Conservation (phyloP, 176 grass and related monocot genomes). For the Lolium rigidum region DNA sequence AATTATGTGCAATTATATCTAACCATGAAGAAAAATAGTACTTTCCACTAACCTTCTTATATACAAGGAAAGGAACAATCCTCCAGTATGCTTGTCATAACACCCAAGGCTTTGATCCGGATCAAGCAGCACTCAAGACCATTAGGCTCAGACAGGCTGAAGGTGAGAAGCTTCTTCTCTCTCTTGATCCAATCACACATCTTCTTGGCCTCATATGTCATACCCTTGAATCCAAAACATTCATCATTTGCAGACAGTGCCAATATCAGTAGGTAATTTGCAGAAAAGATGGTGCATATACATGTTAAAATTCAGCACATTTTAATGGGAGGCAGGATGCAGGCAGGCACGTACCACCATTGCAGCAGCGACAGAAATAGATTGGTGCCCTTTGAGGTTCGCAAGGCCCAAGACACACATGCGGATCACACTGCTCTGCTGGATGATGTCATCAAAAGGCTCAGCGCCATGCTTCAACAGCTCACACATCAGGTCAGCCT, state of each 20-base stretch:
- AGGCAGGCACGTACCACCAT: slow-evolving; percentile 20
- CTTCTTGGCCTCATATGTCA: neutral
- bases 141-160: neutral
- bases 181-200: slow-evolving; percentile 10
- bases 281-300: neutral
- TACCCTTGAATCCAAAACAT: neutral
- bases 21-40: too few relatives aligned
- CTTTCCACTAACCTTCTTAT: neutral
- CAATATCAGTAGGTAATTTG: neutral
- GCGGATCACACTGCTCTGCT: neutral
- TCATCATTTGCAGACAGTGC: neutral
- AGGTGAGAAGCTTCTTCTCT: neutral
- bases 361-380: neutral
- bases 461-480: neutral
- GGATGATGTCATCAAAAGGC: neutral
- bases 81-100: neutral
- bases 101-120: neutral
- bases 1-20: too few relatives aligned
- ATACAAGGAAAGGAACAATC: neutral
- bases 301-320: too few relatives aligned
- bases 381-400: neutral
- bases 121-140: neutral
- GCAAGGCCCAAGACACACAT: neutral
- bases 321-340: neutral
- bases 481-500: neutral